Conservation (phyloP, 176 grass and related monocot genomes). For the Oryza punctata region DNA sequence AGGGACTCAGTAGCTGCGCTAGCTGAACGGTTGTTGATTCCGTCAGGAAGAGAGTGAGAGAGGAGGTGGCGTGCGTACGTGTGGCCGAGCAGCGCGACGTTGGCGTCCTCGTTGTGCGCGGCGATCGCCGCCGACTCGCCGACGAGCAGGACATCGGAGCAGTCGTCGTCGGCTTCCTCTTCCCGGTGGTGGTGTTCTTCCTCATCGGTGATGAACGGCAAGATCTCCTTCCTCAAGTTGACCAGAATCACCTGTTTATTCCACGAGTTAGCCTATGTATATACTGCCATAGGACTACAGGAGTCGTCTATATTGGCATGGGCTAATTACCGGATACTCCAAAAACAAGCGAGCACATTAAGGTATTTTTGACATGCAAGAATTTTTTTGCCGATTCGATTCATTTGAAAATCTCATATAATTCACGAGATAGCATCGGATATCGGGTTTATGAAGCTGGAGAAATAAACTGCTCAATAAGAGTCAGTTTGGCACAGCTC, state of each 20-base stretch:
- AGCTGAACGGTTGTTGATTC: background rate
- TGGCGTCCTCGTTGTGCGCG: conserved; percentile 84
- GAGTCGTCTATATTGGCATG: too few species aligned
- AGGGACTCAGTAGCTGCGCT: background rate
- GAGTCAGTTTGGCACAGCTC: too few species aligned
- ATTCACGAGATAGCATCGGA: too few species aligned
- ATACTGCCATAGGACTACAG: too few species aligned
- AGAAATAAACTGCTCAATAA: too few species aligned
- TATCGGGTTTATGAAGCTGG: too few species aligned
- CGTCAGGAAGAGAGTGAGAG: background rate
- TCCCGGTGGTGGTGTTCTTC: background rate
- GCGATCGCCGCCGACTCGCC: conserved; percentile 63
- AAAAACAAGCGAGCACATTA: too few species aligned
- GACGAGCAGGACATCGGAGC: conserved; percentile 76
- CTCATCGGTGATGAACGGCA: conserved; percentile 54
- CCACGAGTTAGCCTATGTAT: background rate
- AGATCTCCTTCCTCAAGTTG: conserved; percentile 85
- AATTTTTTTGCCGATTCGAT: too few species aligned
- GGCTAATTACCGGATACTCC: too few species aligned
- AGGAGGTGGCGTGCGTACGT: conserved; percentile 39
- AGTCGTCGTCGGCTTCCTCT: conserved; percentile 51
- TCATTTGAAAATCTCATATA: too few species aligned
- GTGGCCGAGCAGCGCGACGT: conserved; percentile 63
- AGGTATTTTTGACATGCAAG: too few species aligned
- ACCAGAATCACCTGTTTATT: conserved; percentile 60